Conservation (phyloP, 176 grass and related monocot species). For the bread wheat (Triticum aestivum) region IWGSC_CS_RefSeq_v2.1 NC_057795.1:620826769-620827268, state of each 20-base stretch:
- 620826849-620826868: background rate
- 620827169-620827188: too few species aligned
- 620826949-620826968: slow-evolving; percentile 23
- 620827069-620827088: background rate
- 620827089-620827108: slow-evolving; percentile 28
- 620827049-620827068: too few species aligned
- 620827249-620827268: too few species aligned
- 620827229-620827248: too few species aligned
- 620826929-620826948: too few species aligned
- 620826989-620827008: background rate
- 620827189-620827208: too few species aligned
- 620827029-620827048: too few species aligned
- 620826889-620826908: background rate
- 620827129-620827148: slow-evolving; percentile 39
- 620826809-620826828: background rate
- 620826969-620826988: background rate
- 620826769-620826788: too few species aligned
- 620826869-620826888: background rate
- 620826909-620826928: background rate
- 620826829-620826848: background rate
- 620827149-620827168: too few species aligned
- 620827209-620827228: too few species aligned
- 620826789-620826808: background rate
- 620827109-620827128: slow-evolving; percentile 18
- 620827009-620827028: background rate